These are phyloP conservation scores for Daphne laureola DNA, from an alignment of 441 rosid species.

Conservation along the genomic window DNA sequence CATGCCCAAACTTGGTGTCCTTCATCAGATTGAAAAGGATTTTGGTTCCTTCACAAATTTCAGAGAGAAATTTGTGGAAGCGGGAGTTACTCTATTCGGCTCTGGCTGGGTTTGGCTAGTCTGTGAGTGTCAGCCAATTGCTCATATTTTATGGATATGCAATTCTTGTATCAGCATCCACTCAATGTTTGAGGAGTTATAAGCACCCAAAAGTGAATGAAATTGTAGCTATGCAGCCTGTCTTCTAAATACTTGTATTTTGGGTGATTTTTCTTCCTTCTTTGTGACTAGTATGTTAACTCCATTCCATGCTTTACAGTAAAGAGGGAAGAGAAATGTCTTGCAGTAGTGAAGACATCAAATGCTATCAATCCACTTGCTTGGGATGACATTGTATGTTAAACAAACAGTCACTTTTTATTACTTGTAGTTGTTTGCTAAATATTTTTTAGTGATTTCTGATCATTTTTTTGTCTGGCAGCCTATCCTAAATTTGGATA, in stretches of 20 bases:
- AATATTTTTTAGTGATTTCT: constrained; percentile 6
- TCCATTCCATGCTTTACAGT: constrained; percentile 32
- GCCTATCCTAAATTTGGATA: constrained; percentile 82
- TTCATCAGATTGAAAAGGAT: constrained; percentile 89
- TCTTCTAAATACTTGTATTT: too few species aligned
- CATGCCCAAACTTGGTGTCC: constrained; percentile 65
- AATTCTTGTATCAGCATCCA: too few species aligned
- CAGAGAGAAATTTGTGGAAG: constrained; percentile 57
- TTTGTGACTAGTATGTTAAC: not conserved
- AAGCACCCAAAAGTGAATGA: too few species aligned
- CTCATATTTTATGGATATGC: too few species aligned
- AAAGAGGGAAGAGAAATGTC: constrained; percentile 67
- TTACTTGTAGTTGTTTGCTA: constrained; percentile 6
- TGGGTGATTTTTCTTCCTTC: too few species aligned
- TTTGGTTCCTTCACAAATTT: constrained; percentile 77
- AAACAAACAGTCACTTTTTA: not conserved
- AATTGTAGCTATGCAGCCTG: too few species aligned
- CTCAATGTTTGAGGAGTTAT: not conserved
- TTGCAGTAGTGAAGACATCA: constrained; percentile 60
- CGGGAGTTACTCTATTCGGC: constrained; percentile 66
- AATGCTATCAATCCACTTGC: constrained; percentile 68
- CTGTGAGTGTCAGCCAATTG: constrained; percentile 35
- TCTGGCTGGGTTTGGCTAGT: constrained; percentile 97
- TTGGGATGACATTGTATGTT: constrained; percentile 80
- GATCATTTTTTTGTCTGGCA: constrained; percentile 26